A percentile compares a stretch with the other conserved stretches of the same genome.
Evolutionary conservation across 768 basidiomycete species (phyloP).

Genomic region (Neoboletus magnificus): DNA sequence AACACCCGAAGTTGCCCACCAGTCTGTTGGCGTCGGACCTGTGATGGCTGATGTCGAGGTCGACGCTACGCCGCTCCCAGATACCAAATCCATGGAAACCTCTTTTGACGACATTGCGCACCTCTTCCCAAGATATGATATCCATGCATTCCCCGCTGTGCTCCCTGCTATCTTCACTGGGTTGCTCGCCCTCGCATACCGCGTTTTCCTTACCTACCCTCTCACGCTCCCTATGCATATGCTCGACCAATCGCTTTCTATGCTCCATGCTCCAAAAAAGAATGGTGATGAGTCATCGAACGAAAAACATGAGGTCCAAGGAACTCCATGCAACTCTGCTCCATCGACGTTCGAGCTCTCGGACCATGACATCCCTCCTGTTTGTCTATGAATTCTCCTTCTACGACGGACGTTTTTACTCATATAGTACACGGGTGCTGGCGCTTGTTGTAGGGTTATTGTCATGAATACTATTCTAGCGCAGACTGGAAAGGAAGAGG

Average conservation of each 20-base stretch:
- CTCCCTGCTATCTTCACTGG: conserved; percentile 30
- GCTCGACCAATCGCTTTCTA: conserved; percentile 35
- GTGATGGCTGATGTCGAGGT: conserved; percentile 32
- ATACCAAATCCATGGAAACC: conserved; percentile 19
- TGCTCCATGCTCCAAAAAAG: conserved; percentile 31
- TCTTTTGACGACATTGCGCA: conserved; percentile 21
- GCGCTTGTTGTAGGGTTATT: conserved; percentile 45
- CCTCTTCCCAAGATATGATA: conserved; percentile 23
- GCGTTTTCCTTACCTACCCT: conserved; percentile 47
- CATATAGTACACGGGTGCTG: conserved; percentile 45
- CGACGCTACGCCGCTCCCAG: conserved; percentile 28
- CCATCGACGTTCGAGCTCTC: conserved; percentile 28
- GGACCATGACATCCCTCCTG: conserved; percentile 40
- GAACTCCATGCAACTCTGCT: conserved; percentile 19
- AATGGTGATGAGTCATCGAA: conserved; percentile 26
- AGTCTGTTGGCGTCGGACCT: conserved; percentile 29
- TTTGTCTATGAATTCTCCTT: conserved; percentile 48
- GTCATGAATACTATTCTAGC: conserved; percentile 37
- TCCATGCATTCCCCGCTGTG: conserved; percentile 32
- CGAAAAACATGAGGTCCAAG: conserved; percentile 31
- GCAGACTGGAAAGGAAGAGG: conserved; percentile 27
- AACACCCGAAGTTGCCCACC: conserved; percentile 33
- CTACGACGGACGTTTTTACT: conserved; percentile 36
- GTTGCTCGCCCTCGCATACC: conserved; percentile 48
- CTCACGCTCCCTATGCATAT: conserved; percentile 46